Evolutionary conservation across 2,329 filamentous ascomycete genomes (phyloP).

Genomic region (Akanthomyces uredinophilus): DNA sequence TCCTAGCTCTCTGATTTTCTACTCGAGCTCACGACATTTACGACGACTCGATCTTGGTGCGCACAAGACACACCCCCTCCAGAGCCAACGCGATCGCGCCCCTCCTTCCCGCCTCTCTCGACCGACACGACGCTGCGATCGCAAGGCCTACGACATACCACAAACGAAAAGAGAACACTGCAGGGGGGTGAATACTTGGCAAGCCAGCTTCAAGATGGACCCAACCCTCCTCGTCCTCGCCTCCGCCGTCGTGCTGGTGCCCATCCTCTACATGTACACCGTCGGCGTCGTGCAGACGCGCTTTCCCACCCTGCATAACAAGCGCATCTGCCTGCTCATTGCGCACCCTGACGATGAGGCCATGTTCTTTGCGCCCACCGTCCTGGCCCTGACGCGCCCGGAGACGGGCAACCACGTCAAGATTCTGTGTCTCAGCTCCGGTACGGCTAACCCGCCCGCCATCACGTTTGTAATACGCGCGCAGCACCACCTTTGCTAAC

Average conservation of each 20-base stretch:
- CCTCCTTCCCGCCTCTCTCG: background rate
- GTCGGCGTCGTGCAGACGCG: slow-evolving; percentile 41
- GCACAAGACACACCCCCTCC: background rate
- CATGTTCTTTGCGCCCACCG: slow-evolving; percentile 95
- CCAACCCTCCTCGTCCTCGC: slow-evolving; percentile 22
- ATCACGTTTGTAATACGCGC: too few species aligned
- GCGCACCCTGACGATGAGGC: slow-evolving; percentile 98
- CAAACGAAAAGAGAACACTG: background rate
- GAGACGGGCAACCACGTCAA: slow-evolving; percentile 84
- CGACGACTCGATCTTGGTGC: background rate
- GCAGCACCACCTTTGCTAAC: too few species aligned
- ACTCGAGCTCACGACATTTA: background rate
- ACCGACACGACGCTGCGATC: background rate
- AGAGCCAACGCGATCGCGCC: background rate
- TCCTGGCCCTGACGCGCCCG: slow-evolving; percentile 77
- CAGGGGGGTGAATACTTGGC: background rate
- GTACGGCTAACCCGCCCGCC: slow-evolving; percentile 33
- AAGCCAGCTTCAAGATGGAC: slow-evolving; percentile 1
- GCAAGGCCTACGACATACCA: background rate
- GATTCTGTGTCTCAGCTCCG: slow-evolving; percentile 87
- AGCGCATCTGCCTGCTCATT: slow-evolving; percentile 87
- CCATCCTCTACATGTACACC: slow-evolving; percentile 49
- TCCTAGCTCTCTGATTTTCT: background rate
- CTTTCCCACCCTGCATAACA: slow-evolving; percentile 67
- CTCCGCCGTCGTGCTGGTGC: slow-evolving; percentile 37